Evolutionary conservation across 495 filamentous ascomycete species (phyloP), one percentile per base, ranked within the genome.

Genomic region (Hapsidospora chrysogenum): DNA sequence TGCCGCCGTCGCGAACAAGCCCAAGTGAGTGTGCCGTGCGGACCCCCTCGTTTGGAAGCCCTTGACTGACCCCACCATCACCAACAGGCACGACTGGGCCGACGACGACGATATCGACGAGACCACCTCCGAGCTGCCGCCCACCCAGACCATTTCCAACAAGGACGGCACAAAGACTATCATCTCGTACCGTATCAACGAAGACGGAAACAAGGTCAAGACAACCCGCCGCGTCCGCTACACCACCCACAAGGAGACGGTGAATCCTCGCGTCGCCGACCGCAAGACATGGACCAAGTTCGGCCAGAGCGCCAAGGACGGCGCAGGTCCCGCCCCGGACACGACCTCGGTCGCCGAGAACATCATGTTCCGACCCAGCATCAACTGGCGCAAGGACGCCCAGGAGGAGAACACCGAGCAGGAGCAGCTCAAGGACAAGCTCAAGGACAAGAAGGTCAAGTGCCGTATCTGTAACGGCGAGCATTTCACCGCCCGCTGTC

Each of bases 401-500:
- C 80, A 80, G 63, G 81, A 87, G 57, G 83, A 85, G 56, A 58
- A 63, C 48, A 64, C 68, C 41, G 77, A 75, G 41, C 74, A 73
- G 37, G 72, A 72, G 50, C 70, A 68, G 48, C 76, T 93, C 66
- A 89, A 85, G 66, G 83, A 85, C 45, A 73, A 83, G 68, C 68
- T 95, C 40, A 93, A 87, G 75, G 83, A 94, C 61, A 93, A 93
- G 73, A 93, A 93, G 70, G 92, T 97, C 63, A 95, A 95, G 70
- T 97, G 89, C 61, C 76, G 89, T 65, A 96, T 97, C 52, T 97
- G 89, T 62, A 80, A 76, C 56, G 89, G 92, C 45, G 92, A 96
- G 63, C 89, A 97, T 68, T 97, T 94, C 64, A 97, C 89, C 3
- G 85, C 87, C 19, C 74, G 87, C 50, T 97, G 79, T 45, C 68